Conservation (phyloP, 2,329 filamentous ascomycete genomes). For the Sporothrix variecibatus region DNA sequence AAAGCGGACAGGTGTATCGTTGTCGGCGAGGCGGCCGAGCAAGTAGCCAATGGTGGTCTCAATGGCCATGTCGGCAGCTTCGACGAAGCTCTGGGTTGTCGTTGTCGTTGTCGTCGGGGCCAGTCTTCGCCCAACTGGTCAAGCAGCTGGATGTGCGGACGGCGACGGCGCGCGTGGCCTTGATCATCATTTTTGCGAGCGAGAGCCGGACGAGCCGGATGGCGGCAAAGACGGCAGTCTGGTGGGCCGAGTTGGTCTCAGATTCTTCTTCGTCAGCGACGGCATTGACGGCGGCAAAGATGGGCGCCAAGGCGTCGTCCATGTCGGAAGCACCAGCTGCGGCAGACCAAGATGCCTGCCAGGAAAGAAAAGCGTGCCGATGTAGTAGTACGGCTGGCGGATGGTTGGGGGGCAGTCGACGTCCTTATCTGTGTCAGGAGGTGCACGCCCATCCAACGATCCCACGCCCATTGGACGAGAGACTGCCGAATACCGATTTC, state of each 20-base stretch:
- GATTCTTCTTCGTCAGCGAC: slow-evolving; percentile 51
- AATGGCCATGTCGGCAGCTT: slow-evolving; percentile 67
- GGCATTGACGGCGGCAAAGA: slow-evolving; percentile 66
- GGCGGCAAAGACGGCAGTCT: slow-evolving; percentile 46
- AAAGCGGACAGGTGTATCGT: slow-evolving; percentile 86
- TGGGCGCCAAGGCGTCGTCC: slow-evolving; percentile 61
- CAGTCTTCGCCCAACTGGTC: slow-evolving; percentile 47
- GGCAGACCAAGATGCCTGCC: slow-evolving; percentile 66
- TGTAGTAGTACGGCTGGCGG: slow-evolving; percentile 68
- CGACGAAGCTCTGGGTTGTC: slow-evolving; percentile 42
- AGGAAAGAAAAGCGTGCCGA: slow-evolving; percentile 81
- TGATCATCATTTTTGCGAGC: slow-evolving; percentile 80
- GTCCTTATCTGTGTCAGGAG: slow-evolving; percentile 31
- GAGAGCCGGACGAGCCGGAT: slow-evolving; percentile 74
- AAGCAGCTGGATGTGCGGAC: slow-evolving; percentile 58
- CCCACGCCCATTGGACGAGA: slow-evolving; percentile 71
- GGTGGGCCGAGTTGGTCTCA: slow-evolving; percentile 28
- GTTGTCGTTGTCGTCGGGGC: slow-evolving; percentile 44
- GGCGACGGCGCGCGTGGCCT: slow-evolving; percentile 75
- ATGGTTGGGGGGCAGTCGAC: slow-evolving; percentile 33
- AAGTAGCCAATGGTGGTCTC: slow-evolving; percentile 83
- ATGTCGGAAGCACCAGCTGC: slow-evolving; percentile 76
- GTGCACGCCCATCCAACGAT: slow-evolving; percentile 55
- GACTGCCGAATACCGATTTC: slow-evolving; percentile 67
- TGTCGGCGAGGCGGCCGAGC: slow-evolving; percentile 76